Base-by-base conservation (phyloP, 495 filamentous ascomycete genomes). In the Podospora tetraspora region DNA sequence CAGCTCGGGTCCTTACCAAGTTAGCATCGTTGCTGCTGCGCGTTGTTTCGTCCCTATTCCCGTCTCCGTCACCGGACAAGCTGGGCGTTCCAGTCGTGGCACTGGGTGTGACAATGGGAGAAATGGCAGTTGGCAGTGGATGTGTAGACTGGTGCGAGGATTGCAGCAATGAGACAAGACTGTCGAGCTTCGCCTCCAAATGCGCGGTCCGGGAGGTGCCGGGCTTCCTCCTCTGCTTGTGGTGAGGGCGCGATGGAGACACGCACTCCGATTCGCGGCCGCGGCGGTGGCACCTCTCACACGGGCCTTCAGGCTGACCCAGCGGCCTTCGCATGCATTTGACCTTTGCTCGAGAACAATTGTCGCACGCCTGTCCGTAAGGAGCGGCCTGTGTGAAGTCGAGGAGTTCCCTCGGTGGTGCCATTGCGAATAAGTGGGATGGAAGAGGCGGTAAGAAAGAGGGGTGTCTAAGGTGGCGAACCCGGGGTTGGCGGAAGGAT, bases 161-260 rank as follows among this genome's bases (percentile, higher is more conserved):
- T 59, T 82, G 78, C 13, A 87, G 71, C 3, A 82, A 69, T 16
- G 80, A 80, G 25, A 84, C 80, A 37, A 87, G 77, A 63, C 77
- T 79, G 60, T 86, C 84, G 59, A 86, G 77, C 68, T 85, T 86
- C 56, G 80, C 81, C 68, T 86, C 84, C 3, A 86, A 77, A 34
- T 81, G 80, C 13, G 75, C 76, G 0, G 76, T 78, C 63, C 76
- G 79, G 9, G 77, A 69, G 4, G 19, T n/a, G 16, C 57, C 61
- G 52, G 66, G 57, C 23, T 56, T 66, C 57, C 67, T 78, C 6
- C 63, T 68, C 32, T 78, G 80, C 62, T 77, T 66, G 79, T 74
- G n/a, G 74, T 72, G 27, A 77, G 70, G 43, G 73, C 61, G 22
- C 79, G 73, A 12, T 78, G 74, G 23, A 75, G 73, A 68, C 83